phyloP scores from a whole-genome alignment of 192 early-diverging fungal species.

The Backusella psychrophila region DNA sequence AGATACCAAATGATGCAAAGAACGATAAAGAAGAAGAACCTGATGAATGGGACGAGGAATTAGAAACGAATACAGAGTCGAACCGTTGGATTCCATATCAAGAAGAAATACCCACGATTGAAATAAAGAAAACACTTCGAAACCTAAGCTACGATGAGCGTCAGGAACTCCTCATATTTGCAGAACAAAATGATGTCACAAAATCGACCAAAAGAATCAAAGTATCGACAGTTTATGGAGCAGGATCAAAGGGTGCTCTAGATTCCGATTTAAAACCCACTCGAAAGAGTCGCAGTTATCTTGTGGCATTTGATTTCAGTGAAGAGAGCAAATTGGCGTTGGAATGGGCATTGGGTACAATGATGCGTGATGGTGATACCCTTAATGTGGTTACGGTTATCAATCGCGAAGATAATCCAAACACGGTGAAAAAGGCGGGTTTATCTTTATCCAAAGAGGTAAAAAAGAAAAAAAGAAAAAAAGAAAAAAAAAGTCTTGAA shows the following conservation, averaged over 20 bases:
- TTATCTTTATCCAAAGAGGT: constrained; percentile 31
- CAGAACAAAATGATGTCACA: constrained; percentile 9
- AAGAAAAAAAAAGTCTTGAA: too few species aligned
- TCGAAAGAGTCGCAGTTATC: constrained; percentile 28
- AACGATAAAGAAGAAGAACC: constrained; percentile 1
- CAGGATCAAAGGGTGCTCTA: neutral
- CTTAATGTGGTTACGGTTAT: constrained; percentile 47
- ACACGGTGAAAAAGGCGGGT: constrained; percentile 21
- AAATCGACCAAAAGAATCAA: constrained; percentile 11
- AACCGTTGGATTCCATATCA: constrained; percentile 17
- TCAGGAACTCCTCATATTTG: constrained; percentile 14
- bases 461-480: neutral
- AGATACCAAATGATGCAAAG: neutral
- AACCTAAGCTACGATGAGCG: neutral
- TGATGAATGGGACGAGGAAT: neutral
- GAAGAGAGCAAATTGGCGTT: constrained; percentile 49
- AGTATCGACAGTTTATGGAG: constrained; percentile 14
- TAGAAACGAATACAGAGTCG: constrained; percentile 17
- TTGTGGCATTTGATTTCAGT: constrained; percentile 52
- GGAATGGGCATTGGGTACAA: constrained; percentile 48
- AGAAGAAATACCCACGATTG: neutral
- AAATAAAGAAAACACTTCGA: neutral
- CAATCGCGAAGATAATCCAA: constrained; percentile 40
- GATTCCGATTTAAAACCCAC: neutral
- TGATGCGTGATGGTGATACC: constrained; percentile 50